phyloP scores from a whole-genome alignment of 1,139 yeast species.

The Candida sojae region DNA sequence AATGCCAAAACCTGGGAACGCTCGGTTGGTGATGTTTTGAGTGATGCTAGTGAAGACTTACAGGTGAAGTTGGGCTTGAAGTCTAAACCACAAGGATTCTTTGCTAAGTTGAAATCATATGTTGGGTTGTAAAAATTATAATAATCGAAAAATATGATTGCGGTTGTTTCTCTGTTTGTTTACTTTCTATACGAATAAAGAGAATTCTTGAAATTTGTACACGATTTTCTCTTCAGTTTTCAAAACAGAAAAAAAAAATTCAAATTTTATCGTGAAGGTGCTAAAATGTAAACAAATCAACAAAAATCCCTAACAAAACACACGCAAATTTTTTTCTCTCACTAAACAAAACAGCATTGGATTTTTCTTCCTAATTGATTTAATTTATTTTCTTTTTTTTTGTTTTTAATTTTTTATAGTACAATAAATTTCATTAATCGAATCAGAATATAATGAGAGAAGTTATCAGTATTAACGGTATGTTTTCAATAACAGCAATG shows the following conservation, averaged over 20 bases:
- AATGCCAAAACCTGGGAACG: slow-evolving; percentile 23
- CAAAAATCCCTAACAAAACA: not conserved
- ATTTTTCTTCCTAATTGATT: not conserved
- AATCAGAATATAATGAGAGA: slow-evolving; percentile 65
- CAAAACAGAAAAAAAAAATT: not conserved
- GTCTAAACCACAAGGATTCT: slow-evolving; percentile 11
- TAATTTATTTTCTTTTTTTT: not conserved
- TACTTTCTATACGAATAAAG: slow-evolving; percentile 3
- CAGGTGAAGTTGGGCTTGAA: slow-evolving; percentile 21
- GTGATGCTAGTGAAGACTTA: slow-evolving; percentile 20
- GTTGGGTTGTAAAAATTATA: slow-evolving; percentile 6
- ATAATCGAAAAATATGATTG: not conserved
- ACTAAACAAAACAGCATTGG: not conserved
- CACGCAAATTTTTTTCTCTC: not conserved
- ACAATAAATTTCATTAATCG: not conserved
- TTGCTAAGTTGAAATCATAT: slow-evolving; percentile 8
- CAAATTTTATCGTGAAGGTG: not conserved
- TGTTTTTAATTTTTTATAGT: not conserved
- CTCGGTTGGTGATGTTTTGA: slow-evolving; percentile 22
- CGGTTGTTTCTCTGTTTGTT: not conserved
- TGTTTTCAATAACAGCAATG: slow-evolving; percentile 24
- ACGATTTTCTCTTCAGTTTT: not conserved
- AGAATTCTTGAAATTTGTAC: not conserved
- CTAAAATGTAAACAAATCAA: slow-evolving; percentile 11
- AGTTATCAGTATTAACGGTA: slow-evolving; percentile 89